Conservation (phyloP, 2,329 filamentous ascomycete genomes). For the Rhynchosporium secalis region DNA sequence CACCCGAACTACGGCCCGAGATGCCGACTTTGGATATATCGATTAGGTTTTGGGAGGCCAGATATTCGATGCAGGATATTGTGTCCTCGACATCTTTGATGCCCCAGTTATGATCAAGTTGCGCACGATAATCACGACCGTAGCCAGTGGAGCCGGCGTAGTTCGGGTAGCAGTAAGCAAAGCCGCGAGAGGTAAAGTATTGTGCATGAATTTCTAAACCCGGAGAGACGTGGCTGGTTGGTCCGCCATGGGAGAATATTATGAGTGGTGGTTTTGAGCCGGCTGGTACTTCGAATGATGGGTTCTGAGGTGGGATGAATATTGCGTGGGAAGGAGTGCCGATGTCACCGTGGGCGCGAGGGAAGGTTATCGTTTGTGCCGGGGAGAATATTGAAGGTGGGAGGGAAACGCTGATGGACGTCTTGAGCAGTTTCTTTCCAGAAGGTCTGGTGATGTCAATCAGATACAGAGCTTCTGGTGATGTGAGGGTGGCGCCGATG, state of each 20-base stretch:
- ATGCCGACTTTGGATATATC: conserved; percentile 44
- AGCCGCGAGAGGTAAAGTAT: conserved; percentile 56
- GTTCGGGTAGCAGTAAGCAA: conserved; percentile 52
- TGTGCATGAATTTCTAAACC: conserved; percentile 49
- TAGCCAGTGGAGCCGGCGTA: conserved; percentile 54
- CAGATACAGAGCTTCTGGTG: conserved; percentile 42
- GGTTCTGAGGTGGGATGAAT: conserved; percentile 52
- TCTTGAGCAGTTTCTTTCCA: conserved; percentile 39
- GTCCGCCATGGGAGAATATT: conserved; percentile 53
- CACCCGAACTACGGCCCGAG: conserved; percentile 53
- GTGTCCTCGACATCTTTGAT: conserved; percentile 52
- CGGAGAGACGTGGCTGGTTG: conserved; percentile 46
- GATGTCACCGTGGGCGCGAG: conserved; percentile 33
- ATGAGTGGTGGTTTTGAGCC: conserved; percentile 50
- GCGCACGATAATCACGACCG: conserved; percentile 51
- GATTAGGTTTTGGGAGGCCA: conserved; percentile 43
- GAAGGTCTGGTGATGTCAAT: conserved; percentile 38
- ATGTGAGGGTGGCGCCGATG: conserved; percentile 41
- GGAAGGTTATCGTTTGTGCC: conserved; percentile 43
- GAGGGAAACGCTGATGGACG: conserved; percentile 41
- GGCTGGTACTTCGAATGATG: conserved; percentile 43
- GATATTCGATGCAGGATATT: conserved; percentile 47
- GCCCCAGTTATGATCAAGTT: conserved; percentile 52
- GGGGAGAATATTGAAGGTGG: conserved; percentile 41
- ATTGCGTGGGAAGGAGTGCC: conserved; percentile 40